Conservation (phyloP, 768 basidiomycete genomes). For the Tulasnella sp. region DNA sequence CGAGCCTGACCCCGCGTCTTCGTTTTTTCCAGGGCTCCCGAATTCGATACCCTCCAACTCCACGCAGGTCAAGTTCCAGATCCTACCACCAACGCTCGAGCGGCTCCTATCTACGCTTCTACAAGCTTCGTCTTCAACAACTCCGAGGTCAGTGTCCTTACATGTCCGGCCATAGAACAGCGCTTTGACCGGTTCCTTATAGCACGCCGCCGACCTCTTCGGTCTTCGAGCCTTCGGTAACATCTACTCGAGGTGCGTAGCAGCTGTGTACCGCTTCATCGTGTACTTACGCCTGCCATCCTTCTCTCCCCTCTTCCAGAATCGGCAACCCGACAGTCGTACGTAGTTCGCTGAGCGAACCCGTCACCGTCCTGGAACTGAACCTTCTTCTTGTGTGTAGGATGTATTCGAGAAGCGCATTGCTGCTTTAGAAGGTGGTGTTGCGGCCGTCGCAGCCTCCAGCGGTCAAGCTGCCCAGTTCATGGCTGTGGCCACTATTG, state of each 20-base stretch:
- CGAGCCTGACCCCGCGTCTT: not conserved
- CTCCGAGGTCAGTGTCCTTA: conserved; percentile 41
- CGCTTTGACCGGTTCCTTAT: not conserved
- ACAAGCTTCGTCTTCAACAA: conserved; percentile 69
- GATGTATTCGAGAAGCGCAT: conserved; percentile 75
- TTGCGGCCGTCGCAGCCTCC: conserved; percentile 61
- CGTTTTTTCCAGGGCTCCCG: conserved; percentile 37
- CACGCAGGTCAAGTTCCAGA: conserved; percentile 60
- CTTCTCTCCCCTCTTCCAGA: conserved; percentile 26
- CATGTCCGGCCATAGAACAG: not conserved
- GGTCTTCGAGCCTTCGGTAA: conserved; percentile 54
- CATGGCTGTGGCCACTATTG: conserved; percentile 54
- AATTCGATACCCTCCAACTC: conserved; percentile 73
- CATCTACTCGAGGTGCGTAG: conserved; percentile 45
- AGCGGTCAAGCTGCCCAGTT: conserved; percentile 76
- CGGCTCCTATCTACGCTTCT: conserved; percentile 68
- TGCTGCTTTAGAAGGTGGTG: conserved; percentile 72
- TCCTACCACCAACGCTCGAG: conserved; percentile 39
- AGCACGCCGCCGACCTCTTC: conserved; percentile 71
- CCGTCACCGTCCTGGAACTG: not conserved
- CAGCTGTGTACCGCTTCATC: not conserved
- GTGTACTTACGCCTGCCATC: not conserved
- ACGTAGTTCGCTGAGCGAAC: conserved; percentile 25
- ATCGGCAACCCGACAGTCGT: conserved; percentile 63
- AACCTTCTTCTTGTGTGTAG: conserved; percentile 32